A percentile compares a stretch with the other conserved stretches of the same genome.
Evolutionary conservation across 1,139 yeast genomes (phyloP).

Genomic region (Pichia sp.): DNA sequence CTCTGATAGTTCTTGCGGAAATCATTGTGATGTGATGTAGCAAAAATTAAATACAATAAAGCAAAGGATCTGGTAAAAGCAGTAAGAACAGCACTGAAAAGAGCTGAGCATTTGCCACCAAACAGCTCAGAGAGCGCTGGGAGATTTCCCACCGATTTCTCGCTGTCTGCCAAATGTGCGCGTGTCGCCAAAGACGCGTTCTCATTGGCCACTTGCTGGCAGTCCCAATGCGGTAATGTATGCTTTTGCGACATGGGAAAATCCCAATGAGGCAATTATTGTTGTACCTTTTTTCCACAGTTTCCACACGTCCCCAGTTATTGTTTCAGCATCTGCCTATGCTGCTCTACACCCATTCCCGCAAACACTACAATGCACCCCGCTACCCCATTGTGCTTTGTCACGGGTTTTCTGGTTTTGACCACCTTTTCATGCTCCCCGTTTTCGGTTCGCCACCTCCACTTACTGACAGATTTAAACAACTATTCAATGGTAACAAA

Average conservation of each 20-base stretch:
- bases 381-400: constrained; percentile 21
- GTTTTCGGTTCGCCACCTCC: constrained; percentile 6
- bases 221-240: neutral
- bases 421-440: constrained; percentile 15
- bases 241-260: neutral
- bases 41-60: neutral
- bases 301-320: neutral
- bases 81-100: neutral
- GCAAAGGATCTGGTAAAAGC: neutral
- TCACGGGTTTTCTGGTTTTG: constrained; percentile 24
- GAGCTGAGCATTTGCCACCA: neutral
- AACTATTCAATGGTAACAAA: neutral
- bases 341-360: neutral
- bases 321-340: neutral
- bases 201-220: neutral
- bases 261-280: neutral
- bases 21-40: constrained; percentile 42
- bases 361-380: constrained; percentile 19
- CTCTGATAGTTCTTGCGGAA: constrained; percentile 79
- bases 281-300: neutral
- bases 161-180: neutral
- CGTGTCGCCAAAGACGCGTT: neutral
- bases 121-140: neutral
- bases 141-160: neutral
- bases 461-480: constrained; percentile 7